phyloP scores from a whole-genome alignment of 495 filamentous ascomycete genomes.

The Lichina pygmaea region DNA sequence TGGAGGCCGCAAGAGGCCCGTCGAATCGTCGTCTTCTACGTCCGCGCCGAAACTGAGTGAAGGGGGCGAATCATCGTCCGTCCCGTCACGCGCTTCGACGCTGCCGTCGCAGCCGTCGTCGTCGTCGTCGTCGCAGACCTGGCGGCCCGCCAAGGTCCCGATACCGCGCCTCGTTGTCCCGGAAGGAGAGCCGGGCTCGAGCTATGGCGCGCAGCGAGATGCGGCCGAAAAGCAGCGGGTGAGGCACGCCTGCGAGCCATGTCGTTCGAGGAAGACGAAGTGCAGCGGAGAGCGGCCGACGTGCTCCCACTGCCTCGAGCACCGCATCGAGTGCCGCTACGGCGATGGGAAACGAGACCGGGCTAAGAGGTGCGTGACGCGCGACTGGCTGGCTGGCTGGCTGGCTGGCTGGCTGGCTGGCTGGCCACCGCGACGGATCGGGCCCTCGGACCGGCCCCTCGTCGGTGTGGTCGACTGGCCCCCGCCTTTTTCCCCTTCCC shows the following conservation, averaged over 20 bases:
- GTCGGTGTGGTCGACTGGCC: too few relatives aligned
- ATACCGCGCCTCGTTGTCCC: too few relatives aligned
- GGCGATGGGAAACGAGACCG: slow-evolving; percentile 1
- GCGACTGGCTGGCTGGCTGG: background rate
- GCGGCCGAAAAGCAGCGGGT: slow-evolving; percentile 1
- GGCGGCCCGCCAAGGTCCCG: too few relatives aligned
- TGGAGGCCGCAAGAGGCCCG: too few relatives aligned
- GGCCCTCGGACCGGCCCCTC: background rate
- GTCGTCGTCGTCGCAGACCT: too few relatives aligned
- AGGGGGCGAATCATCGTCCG: too few relatives aligned
- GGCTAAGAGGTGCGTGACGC: background rate
- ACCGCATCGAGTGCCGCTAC: background rate
- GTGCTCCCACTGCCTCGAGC: slow-evolving; percentile 1
- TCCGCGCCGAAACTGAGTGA: too few relatives aligned
- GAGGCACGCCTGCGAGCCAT: slow-evolving; percentile 2
- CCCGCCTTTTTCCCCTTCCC: too few relatives aligned
- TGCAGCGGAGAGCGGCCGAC: slow-evolving; percentile 2
- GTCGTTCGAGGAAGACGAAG: slow-evolving; percentile 1
- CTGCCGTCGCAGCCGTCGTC: too few relatives aligned
- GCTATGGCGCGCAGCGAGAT: background rate
- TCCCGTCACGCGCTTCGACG: too few relatives aligned
- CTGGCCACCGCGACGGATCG: background rate
- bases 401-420: background rate
- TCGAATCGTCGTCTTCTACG: too few relatives aligned
- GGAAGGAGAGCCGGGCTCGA: background rate